These are phyloP conservation scores for Aurantiochytrium sp. DNA, from an alignment of 108 stramenopile genomes.

Conservation along the genomic window DNA sequence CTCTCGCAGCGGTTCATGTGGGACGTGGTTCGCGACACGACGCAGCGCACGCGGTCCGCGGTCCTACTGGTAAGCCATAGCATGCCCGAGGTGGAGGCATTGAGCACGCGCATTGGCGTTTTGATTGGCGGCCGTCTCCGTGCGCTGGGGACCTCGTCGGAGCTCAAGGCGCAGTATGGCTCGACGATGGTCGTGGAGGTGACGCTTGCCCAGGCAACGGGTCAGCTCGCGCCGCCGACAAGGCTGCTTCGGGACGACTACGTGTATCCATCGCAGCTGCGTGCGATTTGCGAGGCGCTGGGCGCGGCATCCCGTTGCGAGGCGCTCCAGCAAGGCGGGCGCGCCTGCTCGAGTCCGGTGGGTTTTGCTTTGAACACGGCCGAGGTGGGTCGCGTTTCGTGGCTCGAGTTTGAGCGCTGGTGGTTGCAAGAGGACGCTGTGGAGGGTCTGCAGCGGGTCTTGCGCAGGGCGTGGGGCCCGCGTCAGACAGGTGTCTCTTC, in stretches of 20 bases:
- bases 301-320: background rate
- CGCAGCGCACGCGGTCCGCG: background rate
- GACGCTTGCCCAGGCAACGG: background rate
- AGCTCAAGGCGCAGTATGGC: background rate
- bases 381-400: background rate
- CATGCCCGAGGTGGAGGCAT: background rate
- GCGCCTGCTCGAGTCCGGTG: background rate
- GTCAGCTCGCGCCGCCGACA: background rate
- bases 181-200: background rate
- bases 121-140: background rate
- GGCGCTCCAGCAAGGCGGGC: background rate
- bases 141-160: background rate
- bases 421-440: background rate
- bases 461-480: too few species aligned
- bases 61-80: background rate
- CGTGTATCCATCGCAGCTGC: background rate
- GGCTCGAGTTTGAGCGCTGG: slow-evolving; percentile 4
- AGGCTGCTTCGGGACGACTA: background rate
- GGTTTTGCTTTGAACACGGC: background rate
- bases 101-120: background rate
- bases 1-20: slow-evolving; percentile 51
- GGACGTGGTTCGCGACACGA: background rate
- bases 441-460: background rate
- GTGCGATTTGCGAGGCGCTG: background rate
- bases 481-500: too few species aligned